phyloP scores from a whole-genome alignment of 257 asterid species.

The Thymus quinquecostatus region DNA sequence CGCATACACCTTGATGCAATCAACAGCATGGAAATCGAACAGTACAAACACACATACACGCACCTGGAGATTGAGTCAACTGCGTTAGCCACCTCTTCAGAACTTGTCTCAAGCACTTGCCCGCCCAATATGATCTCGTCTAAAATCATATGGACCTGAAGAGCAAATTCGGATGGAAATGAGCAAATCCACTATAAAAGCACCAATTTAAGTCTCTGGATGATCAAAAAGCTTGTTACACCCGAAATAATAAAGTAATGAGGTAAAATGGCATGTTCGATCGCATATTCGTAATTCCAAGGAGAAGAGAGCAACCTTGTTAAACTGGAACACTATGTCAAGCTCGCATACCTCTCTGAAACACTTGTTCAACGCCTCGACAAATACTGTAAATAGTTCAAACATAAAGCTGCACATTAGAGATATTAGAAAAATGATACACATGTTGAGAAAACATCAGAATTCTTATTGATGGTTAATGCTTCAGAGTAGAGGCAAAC shows the following conservation, averaged over 20 bases:
- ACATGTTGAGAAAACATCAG: neutral
- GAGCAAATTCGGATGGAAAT: slow-evolving; percentile 22
- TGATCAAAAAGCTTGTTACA: slow-evolving; percentile 16
- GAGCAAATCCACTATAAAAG: neutral
- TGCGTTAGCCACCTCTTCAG: slow-evolving; percentile 73
- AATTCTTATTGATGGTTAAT: neutral
- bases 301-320: slow-evolving; percentile 66
- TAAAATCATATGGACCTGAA: slow-evolving; percentile 85
- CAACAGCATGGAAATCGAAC: no score
- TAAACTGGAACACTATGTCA: slow-evolving; percentile 84
- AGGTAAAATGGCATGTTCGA: slow-evolving; percentile 12
- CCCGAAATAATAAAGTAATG: slow-evolving; percentile 8
- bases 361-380: slow-evolving; percentile 92
- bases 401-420: slow-evolving; percentile 12
- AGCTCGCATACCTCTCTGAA: slow-evolving; percentile 95
- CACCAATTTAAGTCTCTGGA: slow-evolving; percentile 7
- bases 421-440: no score
- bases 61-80: slow-evolving; percentile 79
- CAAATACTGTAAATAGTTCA: slow-evolving; percentile 65
- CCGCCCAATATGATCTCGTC: slow-evolving; percentile 95
- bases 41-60: neutral
- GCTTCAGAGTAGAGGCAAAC: neutral
- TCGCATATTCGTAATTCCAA: slow-evolving; percentile 6
- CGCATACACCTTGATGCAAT: neutral
- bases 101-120: slow-evolving; percentile 90